Percentiles rank a stretch among this genome's conserved stretches.
Evolutionary conservation across 2,329 filamentous ascomycete genomes (phyloP).

Genomic region (Verticillium tricorpus): DNA sequence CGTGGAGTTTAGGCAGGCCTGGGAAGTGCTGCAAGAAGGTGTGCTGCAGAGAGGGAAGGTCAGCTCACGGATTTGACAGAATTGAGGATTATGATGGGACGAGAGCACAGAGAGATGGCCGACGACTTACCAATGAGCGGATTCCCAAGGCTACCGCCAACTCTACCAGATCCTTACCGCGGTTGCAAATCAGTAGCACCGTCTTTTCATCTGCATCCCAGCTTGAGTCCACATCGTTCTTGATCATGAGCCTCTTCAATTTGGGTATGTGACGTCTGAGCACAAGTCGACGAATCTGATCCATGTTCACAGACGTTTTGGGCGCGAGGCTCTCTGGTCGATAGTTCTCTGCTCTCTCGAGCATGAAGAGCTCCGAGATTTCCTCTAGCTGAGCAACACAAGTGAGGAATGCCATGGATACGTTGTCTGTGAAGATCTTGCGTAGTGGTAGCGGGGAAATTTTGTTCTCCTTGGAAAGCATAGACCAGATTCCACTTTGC

Average conservation of each 20-base stretch:
- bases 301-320: constrained; percentile 44
- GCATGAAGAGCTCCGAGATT: constrained; percentile 54
- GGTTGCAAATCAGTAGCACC: constrained; percentile 47
- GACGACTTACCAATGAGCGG: constrained; percentile 44
- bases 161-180: constrained; percentile 47
- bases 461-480: constrained; percentile 51
- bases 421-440: constrained; percentile 61
- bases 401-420: constrained; percentile 48
- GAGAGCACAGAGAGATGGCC: not conserved
- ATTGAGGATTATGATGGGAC: not conserved
- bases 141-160: constrained; percentile 52
- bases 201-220: constrained; percentile 58
- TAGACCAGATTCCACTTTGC: constrained; percentile 55
- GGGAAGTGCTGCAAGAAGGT: constrained; percentile 50
- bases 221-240: constrained; percentile 44
- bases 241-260: constrained; percentile 55
- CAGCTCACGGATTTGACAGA: not conserved
- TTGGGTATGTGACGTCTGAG: constrained; percentile 53
- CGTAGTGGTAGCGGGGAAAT: constrained; percentile 45
- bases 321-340: constrained; percentile 50
- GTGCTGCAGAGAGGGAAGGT: constrained; percentile 35
- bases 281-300: constrained; percentile 53
- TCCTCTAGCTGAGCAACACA: constrained; percentile 48
- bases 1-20: constrained; percentile 43
- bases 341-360: constrained; percentile 48